These are phyloP conservation scores for Skeletonema costatum DNA, from an alignment of 108 stramenopile species.

Conservation along the genomic window DNA sequence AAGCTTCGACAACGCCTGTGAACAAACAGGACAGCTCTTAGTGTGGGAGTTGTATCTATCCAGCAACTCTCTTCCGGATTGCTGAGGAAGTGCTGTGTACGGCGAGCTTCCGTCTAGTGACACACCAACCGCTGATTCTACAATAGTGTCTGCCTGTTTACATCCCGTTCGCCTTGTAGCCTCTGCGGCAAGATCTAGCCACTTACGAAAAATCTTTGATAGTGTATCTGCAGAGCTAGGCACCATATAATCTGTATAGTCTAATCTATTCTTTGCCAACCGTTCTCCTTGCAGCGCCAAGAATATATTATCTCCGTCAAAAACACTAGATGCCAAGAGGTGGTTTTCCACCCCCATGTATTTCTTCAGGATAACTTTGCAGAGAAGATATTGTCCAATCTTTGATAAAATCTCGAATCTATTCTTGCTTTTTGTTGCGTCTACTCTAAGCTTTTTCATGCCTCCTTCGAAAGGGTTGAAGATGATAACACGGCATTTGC, in stretches of 20 bases:
- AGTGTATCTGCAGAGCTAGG: conserved; percentile 16
- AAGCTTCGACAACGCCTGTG: neutral
- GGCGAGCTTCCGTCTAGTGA: neutral
- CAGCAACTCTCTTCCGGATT: neutral
- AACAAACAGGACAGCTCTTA: conserved; percentile 9
- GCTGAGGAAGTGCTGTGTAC: neutral
- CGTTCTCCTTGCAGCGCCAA: conserved; percentile 15
- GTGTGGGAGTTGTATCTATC: conserved; percentile 22
- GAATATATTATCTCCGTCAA: conserved; percentile 21
- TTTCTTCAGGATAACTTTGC: conserved; percentile 4
- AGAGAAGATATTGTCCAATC: neutral
- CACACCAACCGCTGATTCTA: neutral
- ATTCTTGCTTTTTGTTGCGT: neutral
- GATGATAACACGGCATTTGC: conserved; percentile 19
- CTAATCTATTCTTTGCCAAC: neutral
- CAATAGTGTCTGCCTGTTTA: conserved; percentile 3
- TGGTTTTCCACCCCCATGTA: conserved; percentile 7
- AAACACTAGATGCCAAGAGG: neutral
- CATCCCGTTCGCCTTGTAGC: neutral
- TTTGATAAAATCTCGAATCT: neutral
- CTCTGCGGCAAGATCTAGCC: conserved; percentile 14
- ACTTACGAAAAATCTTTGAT: conserved; percentile 14
- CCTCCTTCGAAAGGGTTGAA: conserved; percentile 24
- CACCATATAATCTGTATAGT: conserved; percentile 5
- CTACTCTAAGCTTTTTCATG: conserved; percentile 10